Conservation (phyloP, 2,329 filamentous ascomycete species). For the Juglanconis oblonga region DNA sequence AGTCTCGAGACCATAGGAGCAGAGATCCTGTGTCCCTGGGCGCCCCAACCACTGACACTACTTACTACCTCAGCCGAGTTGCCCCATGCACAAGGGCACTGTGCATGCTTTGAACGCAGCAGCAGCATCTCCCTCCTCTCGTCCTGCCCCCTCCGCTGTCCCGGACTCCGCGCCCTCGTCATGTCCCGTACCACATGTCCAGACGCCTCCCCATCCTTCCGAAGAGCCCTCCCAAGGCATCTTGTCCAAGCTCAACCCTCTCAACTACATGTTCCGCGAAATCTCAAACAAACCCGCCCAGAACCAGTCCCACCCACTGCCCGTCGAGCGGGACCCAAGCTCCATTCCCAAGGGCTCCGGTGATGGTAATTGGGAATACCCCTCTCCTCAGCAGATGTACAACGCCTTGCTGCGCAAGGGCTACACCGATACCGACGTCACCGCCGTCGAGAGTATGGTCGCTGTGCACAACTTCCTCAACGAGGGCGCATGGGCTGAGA, state of each 20-base stretch:
- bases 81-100: slow-evolving; percentile 57
- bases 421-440: slow-evolving; percentile 89
- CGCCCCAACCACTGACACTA: slow-evolving; percentile 21
- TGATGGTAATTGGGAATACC: slow-evolving; percentile 90
- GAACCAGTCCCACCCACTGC: slow-evolving; percentile 70
- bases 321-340: slow-evolving; percentile 77
- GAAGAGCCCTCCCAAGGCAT: slow-evolving; percentile 36
- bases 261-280: slow-evolving; percentile 94
- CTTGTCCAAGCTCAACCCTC: slow-evolving; percentile 58
- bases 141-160: slow-evolving; percentile 27
- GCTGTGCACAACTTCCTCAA: slow-evolving; percentile 97
- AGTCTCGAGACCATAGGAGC: slow-evolving; percentile 18
- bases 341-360: slow-evolving; percentile 86
- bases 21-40: not conserved
- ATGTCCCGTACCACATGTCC: slow-evolving; percentile 46
- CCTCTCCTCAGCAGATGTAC: slow-evolving; percentile 99
- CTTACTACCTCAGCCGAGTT: slow-evolving; percentile 39
- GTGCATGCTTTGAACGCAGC: slow-evolving; percentile 43
- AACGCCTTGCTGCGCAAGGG: slow-evolving; percentile 96
- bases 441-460: slow-evolving; percentile 95
- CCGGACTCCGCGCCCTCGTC: slow-evolving; percentile 31
- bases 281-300: slow-evolving; percentile 77
- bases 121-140: slow-evolving; percentile 22
- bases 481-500: slow-evolving; percentile 95
- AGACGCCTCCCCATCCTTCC: slow-evolving; percentile 12